Base-by-base conservation (phyloP, 2,329 filamentous ascomycete species). In the Furcasterigmium furcatum region DNA sequence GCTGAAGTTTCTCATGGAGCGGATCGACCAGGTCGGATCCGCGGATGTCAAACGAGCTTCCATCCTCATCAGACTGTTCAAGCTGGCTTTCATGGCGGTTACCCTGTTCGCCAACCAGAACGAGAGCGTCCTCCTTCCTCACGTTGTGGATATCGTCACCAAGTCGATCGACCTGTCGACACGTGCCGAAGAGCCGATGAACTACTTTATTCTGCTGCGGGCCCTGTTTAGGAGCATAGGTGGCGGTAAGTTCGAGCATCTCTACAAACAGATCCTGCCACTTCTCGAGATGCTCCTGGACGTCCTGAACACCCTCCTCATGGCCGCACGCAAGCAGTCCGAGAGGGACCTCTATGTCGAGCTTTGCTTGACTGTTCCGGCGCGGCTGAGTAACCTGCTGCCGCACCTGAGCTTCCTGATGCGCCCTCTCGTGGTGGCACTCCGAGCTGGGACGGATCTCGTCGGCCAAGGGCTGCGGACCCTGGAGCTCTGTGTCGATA, bases 51-150 rank as follows among this genome's bases (percentile, higher is more conserved):
- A 89, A 61, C 95, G 92, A 65, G 92, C 94, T 0, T 92, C 91
- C 6, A 96, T 99, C 40, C 71, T 99, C 27, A 72, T 99, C 42
- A 82, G 95, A 45, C 82, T 99, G 43, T 99, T 97, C 72, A 99
- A 99, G 68, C 71, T 99, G 42, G 95, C 92, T 1, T 99, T 99
- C 65, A 99, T 99, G 94, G 95, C 95, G 0, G 94, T 99, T 32
- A 99, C 94, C 0, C 75, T 99, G 2, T 99, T 99, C 64, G 91
- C 91, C 0, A 78, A 81, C 9, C 91, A 96, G 60, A 99, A 99
- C 57, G 94, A 99, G 67, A 88, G 94, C 61, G 91, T 99, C 3
- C 75, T 99, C 13, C 75, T 97, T 44, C 95, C 95, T 0, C 94
- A 99, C 63, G 92, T 99, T 42, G 91, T 95, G 45, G 95, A 95